These are phyloP conservation scores for Pseudogymnoascus sp. DNA, from an alignment of 2,329 filamentous ascomycete species.

Conservation along the genomic window DNA sequence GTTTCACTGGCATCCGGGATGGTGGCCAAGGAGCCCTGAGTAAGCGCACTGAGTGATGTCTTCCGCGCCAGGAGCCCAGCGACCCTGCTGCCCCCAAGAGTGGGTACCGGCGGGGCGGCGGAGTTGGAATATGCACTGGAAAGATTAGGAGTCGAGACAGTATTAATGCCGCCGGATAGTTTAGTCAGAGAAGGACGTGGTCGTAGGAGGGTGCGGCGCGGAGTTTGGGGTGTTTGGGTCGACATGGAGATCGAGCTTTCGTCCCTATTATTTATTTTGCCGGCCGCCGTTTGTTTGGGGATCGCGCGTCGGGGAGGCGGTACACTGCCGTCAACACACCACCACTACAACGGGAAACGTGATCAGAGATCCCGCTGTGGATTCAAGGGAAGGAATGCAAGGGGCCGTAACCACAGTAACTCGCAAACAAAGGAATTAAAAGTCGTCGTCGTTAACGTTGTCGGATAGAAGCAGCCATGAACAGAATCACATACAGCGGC, in stretches of 20 bases:
- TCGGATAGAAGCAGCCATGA: neutral
- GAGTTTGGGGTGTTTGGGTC: conserved; percentile 17
- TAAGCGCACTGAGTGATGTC: conserved; percentile 62
- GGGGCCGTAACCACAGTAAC: neutral
- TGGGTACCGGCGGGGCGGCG: conserved; percentile 5
- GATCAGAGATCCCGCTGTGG: neutral
- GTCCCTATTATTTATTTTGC: conserved; percentile 8
- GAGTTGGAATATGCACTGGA: conserved; percentile 27
- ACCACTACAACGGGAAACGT: conserved; percentile 5
- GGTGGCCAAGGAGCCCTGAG: conserved; percentile 50
- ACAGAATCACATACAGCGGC: neutral
- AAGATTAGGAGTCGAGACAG: conserved; percentile 52
- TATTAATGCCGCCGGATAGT: conserved; percentile 30
- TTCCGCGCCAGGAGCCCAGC: conserved; percentile 51
- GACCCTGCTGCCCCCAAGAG: conserved; percentile 15
- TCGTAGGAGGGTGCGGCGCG: conserved; percentile 26
- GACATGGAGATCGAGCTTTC: conserved; percentile 13
- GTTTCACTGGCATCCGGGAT: conserved; percentile 59
- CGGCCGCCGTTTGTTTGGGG: conserved; percentile 5
- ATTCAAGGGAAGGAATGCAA: neutral
- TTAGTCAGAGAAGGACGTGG: conserved; percentile 23
- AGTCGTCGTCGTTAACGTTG: neutral
- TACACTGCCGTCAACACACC: conserved; percentile 3
- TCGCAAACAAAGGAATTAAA: neutral
- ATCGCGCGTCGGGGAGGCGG: conserved; percentile 6